phyloP scores from a whole-genome alignment of 306 rosid species.

The Vigna radiata region DNA sequence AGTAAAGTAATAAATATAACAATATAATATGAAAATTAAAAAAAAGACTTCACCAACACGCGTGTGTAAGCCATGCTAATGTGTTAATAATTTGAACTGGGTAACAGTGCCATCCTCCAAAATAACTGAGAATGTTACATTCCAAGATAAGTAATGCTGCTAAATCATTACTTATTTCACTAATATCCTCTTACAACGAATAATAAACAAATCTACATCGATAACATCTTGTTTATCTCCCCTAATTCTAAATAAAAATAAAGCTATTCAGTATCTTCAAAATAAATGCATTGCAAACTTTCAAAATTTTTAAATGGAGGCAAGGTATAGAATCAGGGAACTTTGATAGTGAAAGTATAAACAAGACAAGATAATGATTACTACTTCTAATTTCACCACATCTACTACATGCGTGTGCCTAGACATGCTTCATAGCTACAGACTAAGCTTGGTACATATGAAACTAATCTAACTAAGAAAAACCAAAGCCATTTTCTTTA shows the following conservation, averaged over 20 bases:
- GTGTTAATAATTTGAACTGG: no score
- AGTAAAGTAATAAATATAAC: no score
- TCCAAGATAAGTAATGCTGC: no score
- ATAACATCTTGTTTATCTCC: no score
- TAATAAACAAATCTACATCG: no score
- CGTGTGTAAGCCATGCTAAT: no score
- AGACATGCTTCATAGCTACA: slow-evolving; percentile 13
- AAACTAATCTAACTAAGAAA: slow-evolving; percentile 18
- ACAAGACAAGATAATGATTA: neutral
- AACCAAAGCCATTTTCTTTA: slow-evolving; percentile 21
- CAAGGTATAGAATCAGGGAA: neutral
- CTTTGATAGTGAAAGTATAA: neutral
- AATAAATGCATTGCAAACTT: neutral
- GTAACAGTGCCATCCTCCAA: no score
- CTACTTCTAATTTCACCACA: slow-evolving; percentile 1
- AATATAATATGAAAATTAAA: no score
- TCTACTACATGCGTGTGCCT: slow-evolving; percentile 21
- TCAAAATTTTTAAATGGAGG: neutral
- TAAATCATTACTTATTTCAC: neutral
- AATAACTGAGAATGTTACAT: no score
- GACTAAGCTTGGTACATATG: slow-evolving; percentile 25
- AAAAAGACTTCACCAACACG: no score
- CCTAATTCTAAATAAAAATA: no score
- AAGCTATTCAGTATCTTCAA: no score
- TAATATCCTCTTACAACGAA: neutral